Evolutionary conservation across 495 filamentous ascomycete species (phyloP), one percentile per base, ranked within the genome.

Genomic region (Hyaloscypha variabilis): DNA sequence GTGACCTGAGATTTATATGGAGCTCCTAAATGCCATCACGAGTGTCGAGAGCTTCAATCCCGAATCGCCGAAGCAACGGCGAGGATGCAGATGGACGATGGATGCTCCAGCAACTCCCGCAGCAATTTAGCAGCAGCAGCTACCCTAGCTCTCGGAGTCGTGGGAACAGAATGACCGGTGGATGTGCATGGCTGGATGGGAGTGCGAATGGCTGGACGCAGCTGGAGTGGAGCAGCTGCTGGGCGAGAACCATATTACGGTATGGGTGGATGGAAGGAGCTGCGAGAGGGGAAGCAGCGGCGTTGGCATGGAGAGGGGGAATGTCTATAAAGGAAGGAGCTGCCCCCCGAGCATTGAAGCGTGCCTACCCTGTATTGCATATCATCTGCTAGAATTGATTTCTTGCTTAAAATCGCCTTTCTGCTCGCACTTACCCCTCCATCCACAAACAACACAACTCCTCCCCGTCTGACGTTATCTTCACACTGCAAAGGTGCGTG

Each of bases 321-420:
- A 28, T 26, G 26, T 34, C 50, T 65, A 65, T 65, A 65, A 65
- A 49, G n/a, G 39, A 19, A 24, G 56, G 4, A 55, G 17, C n/a
- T 51, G 4, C 49, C 63, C 29, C 21, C 56, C 8, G 31, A n/a
- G n/a, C n/a, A n/a, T n/a, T n/a, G 30, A 6, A 17, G 39, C 11
- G 6, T 11, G 39, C 13, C 39, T 46, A 17, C 39, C n/a, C 14
- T 46, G 3, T 46, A 14, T 34, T 34, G 6, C 31, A 34, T 34
- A 10, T 46, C 39, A 17, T 46, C 39, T 46, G n/a, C 52, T 56
- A 49, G 23, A 19, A 25, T 63, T 26, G 3, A n/a, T 28, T 24
- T 63, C 13, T 54, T 34, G 8, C 46, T 21, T 50, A 4, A 34
- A 6, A 8, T 34, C 31, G 6, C 13, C 13, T 13, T 1, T 34